Conservation (phyloP, 1,284 basidiomycete species). For the Paramarasmius palmivorus region DNA sequence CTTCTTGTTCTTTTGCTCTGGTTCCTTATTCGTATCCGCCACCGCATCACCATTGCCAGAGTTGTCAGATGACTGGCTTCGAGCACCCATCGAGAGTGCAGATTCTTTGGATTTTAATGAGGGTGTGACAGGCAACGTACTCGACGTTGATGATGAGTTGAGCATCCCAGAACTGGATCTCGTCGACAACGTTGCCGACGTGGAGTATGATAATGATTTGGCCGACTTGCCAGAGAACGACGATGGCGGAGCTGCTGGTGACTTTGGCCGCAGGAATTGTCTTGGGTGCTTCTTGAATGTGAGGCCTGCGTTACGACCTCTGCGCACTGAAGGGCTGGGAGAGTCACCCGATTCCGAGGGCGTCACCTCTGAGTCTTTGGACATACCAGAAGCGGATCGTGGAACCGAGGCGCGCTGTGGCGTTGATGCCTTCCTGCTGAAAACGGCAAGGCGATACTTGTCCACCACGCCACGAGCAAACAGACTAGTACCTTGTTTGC, state of each 20-base stretch:
- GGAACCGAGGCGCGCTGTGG: constrained; percentile 42
- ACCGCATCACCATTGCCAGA: constrained; percentile 58
- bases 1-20: constrained; percentile 64
- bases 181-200: constrained; percentile 47
- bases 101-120: constrained; percentile 82
- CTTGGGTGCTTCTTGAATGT: constrained; percentile 71
- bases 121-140: constrained; percentile 47
- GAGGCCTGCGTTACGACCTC: constrained; percentile 64
- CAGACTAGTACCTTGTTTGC: constrained; percentile 70
- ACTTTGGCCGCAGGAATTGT: constrained; percentile 70
- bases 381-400: constrained; percentile 59
- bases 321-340: constrained; percentile 53
- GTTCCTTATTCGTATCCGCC: constrained; percentile 32
- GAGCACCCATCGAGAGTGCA: constrained; percentile 64
- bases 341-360: constrained; percentile 30
- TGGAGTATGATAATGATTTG: constrained; percentile 46
- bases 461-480: constrained; percentile 86
- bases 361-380: constrained; percentile 54
- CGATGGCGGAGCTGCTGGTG: constrained; percentile 48
- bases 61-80: constrained; percentile 69
- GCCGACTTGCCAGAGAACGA: constrained; percentile 51
- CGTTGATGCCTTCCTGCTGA: constrained; percentile 68
- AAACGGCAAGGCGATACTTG: constrained; percentile 77
- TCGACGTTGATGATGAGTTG: constrained; percentile 8
- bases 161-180: constrained; percentile 30